Conservation (phyloP, 148 eudicot genomes). For the Rhododendron kiyosumense region DNA sequence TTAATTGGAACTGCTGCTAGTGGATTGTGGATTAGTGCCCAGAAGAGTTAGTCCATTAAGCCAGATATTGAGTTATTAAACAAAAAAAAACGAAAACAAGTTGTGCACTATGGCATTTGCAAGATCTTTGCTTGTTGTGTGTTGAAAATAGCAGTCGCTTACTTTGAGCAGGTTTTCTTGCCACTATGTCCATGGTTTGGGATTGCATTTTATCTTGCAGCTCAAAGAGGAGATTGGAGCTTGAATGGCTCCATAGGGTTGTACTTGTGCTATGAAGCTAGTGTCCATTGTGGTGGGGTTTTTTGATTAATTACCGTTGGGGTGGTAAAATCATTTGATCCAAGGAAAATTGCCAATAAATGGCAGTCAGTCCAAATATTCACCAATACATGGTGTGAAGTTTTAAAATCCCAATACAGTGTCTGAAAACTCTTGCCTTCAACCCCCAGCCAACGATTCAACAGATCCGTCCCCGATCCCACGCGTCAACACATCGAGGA, state of each 20-base stretch:
- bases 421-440: no score
- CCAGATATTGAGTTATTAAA: neutral
- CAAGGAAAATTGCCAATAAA: no score
- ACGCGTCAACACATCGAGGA: no score
- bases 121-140: neutral
- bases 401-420: no score
- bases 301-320: neutral
- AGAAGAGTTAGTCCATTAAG: neutral
- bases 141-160: neutral
- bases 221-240: slow-evolving; percentile 6
- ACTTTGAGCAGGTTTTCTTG: neutral
- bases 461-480: no score
- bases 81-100: no score
- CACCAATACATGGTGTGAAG: no score
- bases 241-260: neutral
- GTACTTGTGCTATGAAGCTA: neutral
- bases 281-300: neutral
- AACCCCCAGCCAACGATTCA: no score
- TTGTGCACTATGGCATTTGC: neutral
- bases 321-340: no score
- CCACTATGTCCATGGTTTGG: neutral
- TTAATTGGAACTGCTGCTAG: neutral
- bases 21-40: neutral
- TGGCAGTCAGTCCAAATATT: no score
- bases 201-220: neutral